Evolutionary conservation across 2,329 filamentous ascomycete genomes (phyloP).

Genomic region (Trichophyton schoenleinii): DNA sequence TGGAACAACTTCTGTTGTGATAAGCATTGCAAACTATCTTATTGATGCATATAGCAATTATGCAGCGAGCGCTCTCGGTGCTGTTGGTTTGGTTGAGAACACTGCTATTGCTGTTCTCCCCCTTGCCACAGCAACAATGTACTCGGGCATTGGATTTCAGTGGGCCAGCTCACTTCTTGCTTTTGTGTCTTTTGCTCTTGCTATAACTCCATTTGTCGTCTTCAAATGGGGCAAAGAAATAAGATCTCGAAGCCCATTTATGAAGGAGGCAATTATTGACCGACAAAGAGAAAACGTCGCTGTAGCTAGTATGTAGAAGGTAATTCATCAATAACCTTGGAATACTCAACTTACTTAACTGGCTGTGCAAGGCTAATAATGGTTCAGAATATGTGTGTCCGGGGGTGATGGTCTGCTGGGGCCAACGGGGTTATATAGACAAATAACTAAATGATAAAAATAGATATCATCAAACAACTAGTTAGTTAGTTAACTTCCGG

Average conservation of each 20-base stretch:
- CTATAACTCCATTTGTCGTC: conserved; percentile 2
- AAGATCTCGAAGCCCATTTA: neutral
- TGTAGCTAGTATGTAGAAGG: neutral
- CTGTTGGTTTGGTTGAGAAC: neutral
- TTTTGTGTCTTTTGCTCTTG: conserved; percentile 5
- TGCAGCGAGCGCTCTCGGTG: conserved; percentile 47
- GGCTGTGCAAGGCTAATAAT: too few relatives aligned
- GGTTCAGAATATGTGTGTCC: too few relatives aligned
- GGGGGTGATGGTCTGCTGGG: too few relatives aligned
- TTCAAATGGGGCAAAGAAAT: neutral
- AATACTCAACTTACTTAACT: too few relatives aligned
- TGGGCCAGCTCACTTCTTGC: conserved; percentile 16
- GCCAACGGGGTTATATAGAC: too few relatives aligned
- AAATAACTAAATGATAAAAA: too few relatives aligned
- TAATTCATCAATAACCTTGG: too few relatives aligned
- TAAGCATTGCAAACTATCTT: conserved; percentile 31
- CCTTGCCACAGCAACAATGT: conserved; percentile 14
- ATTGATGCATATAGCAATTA: conserved; percentile 47
- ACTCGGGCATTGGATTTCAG: conserved; percentile 15
- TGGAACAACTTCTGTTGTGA: conserved; percentile 10
- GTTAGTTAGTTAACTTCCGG: too few relatives aligned
- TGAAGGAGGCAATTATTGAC: neutral
- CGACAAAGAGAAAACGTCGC: neutral
- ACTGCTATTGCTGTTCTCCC: conserved; percentile 15
- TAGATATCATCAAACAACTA: too few relatives aligned